Percentiles rank a stretch among this genome's conserved stretches.
phyloP scores from a whole-genome alignment of 352 stramenopile species.

The Phytophthora podocarpi region DNA sequence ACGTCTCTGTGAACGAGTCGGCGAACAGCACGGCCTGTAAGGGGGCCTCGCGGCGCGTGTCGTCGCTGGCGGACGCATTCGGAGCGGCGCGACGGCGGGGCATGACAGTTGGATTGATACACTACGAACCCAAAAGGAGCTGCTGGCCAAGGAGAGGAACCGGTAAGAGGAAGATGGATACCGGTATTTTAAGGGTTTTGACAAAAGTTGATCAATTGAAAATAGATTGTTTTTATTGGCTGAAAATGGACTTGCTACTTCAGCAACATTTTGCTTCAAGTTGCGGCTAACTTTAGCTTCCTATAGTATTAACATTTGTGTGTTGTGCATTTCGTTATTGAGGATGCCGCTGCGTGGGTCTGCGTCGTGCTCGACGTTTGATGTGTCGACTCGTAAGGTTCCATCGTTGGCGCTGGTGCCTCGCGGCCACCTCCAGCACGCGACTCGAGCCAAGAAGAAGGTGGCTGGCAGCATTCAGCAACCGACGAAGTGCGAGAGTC shows the following conservation, averaged over 20 bases:
- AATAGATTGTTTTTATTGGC: neutral
- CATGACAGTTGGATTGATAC: constrained; percentile 14
- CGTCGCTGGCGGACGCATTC: constrained; percentile 43
- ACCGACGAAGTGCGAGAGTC: neutral
- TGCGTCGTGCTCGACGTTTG: constrained; percentile 22
- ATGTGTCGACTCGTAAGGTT: constrained; percentile 34
- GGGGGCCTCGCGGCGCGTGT: constrained; percentile 90
- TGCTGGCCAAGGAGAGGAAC: neutral
- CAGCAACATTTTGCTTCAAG: no score
- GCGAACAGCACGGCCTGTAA: constrained; percentile 98
- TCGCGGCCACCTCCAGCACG: constrained; percentile 35
- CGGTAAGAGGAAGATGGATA: neutral
- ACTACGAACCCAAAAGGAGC: neutral
- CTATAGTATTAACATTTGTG: no score
- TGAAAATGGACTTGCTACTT: neutral
- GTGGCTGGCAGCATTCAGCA: neutral
- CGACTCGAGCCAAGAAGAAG: constrained; percentile 19
- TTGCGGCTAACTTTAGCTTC: no score
- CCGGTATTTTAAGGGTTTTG: neutral
- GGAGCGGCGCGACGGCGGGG: constrained; percentile 11
- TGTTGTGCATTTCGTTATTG: no score
- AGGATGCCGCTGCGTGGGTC: constrained; percentile 11
- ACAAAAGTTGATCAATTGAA: neutral
- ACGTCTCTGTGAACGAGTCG: constrained; percentile 94
- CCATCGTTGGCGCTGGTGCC: constrained; percentile 58